phyloP scores from a whole-genome alignment of 257 asterid genomes.

The Primulina eburnea region DNA sequence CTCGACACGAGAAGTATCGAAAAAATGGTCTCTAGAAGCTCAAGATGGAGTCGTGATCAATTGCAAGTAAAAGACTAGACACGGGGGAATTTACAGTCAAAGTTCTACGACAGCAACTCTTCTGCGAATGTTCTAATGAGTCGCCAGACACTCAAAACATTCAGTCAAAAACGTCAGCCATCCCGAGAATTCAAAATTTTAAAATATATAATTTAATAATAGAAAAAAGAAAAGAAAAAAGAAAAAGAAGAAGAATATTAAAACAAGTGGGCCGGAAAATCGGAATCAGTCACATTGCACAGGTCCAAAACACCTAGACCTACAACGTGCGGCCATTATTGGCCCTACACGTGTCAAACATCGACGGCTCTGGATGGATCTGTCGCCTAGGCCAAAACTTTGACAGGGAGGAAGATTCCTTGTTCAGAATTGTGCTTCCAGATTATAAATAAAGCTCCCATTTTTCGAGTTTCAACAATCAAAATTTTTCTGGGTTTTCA shows the following conservation, averaged over 20 bases:
- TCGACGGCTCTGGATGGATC: slow-evolving; percentile 29
- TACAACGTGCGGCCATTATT: slow-evolving; percentile 31
- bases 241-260: too few species aligned
- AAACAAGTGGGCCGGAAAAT: too few species aligned
- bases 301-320: slow-evolving; percentile 45
- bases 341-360: slow-evolving; percentile 42
- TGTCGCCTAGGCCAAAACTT: slow-evolving; percentile 16
- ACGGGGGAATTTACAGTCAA: not conserved
- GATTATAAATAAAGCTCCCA: not conserved
- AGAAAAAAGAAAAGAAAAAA: too few species aligned
- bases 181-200: not conserved
- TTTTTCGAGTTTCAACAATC: not conserved
- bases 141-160: not conserved
- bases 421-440: not conserved
- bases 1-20: too few species aligned
- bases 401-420: slow-evolving; percentile 21
- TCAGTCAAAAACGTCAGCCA: not conserved
- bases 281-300: slow-evolving; percentile 21
- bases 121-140: not conserved
- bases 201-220: too few species aligned
- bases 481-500: not conserved
- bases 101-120: too few species aligned
- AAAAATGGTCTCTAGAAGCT: not conserved
- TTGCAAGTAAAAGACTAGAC: not conserved
- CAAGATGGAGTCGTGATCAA: not conserved